Base-by-base conservation (phyloP, 1,284 basidiomycete genomes). In the Neotropicomus parvogracilis region DNA sequence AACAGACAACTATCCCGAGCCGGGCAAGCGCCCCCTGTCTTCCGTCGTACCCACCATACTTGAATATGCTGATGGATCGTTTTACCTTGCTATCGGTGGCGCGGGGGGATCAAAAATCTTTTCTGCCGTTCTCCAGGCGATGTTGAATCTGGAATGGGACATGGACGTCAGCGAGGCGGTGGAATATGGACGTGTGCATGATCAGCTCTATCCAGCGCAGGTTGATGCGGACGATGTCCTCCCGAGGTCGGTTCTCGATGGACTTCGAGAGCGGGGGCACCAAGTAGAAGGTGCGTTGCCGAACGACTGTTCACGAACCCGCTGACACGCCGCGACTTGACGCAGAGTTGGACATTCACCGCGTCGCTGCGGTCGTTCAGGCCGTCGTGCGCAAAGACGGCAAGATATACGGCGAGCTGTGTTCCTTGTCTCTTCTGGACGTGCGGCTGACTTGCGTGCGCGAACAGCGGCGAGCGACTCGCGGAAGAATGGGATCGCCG, bases 21-120 rank as follows among this genome's bases (percentile, higher is more conserved):
- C 89, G 1, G 80, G 84, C 14, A 97, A 97, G 69, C 83, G 91
- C 8, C 90, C 93, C 0, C 70, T 97, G 10, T 95, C 91, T 0
- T 95, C 91, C 2, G 95, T 79, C 0, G 68, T 77, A 2, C 88
- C 95, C 0, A 80, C 83, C 0, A 91, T 97, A 55, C 66, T 97
- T 13, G 90, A 95, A 60, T 58, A 88, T 54, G 59, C 69, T 1
- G 76, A 89, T 54, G 89, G 88, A 3, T 75, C 81, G 0, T 79
- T 95, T 52, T 82, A 79, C 57, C 71, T 85, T 13, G 80, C 84
- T 1, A 65, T 93, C 24, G 95, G 95, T 43, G 95, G 87, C 14
- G 85, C 90, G 1, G 95, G 95, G 7, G 94, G 94, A 17, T 84
- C 85, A 3, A 78, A 86, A 16, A 97, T 98, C 52, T 91, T 95